Conservation (phyloP, 2,329 filamentous ascomycete genomes). For the Drechslera avenae region DNA sequence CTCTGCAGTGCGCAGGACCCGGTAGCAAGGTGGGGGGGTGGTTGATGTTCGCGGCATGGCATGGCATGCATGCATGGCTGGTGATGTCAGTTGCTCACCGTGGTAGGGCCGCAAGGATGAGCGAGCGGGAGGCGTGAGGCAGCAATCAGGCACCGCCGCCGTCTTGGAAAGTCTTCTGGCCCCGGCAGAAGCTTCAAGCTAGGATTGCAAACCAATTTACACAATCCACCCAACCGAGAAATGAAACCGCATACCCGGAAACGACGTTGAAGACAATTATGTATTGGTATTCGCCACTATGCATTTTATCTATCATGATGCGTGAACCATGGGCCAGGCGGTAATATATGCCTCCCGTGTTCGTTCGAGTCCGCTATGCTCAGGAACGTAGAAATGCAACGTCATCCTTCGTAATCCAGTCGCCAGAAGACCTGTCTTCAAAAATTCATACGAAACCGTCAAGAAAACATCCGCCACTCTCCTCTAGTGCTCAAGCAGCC, state of each 20-base stretch:
- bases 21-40: constrained; percentile 15
- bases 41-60: constrained; percentile 19
- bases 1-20: constrained; percentile 28
- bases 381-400: constrained; percentile 33
- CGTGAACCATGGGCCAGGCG: constrained; percentile 20
- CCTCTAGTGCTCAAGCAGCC: constrained; percentile 68
- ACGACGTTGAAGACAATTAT: constrained; percentile 9
- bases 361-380: constrained; percentile 15
- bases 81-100: constrained; percentile 27
- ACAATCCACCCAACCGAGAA: no score
- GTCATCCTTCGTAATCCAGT: constrained; percentile 23
- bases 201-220: background rate
- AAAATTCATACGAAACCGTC: constrained; percentile 31
- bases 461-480: constrained; percentile 14
- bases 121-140: constrained; percentile 19
- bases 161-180: background rate
- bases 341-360: constrained; percentile 24
- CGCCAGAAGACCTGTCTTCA: constrained; percentile 27
- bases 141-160: constrained; percentile 19
- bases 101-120: constrained; percentile 19
- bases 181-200: background rate
- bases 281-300: constrained; percentile 13
- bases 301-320: constrained; percentile 37
- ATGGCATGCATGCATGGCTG: constrained; percentile 9
- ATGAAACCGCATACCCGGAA: background rate